phyloP scores from a whole-genome alignment of 129 eudicot species.

The Artemisia tridentata region DNA sequence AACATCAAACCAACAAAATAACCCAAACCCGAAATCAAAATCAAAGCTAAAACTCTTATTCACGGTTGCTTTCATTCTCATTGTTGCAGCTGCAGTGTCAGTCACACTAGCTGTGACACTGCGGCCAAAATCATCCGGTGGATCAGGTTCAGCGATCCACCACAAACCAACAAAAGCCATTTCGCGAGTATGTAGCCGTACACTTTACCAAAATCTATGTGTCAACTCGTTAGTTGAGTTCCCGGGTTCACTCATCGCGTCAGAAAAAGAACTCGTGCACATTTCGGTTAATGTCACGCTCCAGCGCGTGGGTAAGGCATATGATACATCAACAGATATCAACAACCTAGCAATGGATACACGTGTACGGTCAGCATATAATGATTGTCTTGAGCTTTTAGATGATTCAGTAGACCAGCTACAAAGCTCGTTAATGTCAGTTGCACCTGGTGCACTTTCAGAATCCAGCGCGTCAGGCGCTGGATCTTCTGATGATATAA shows the following conservation, averaged over 20 bases:
- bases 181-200: slow-evolving; percentile 59
- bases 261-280: slow-evolving; percentile 73
- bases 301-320: slow-evolving; percentile 53
- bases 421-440: slow-evolving; percentile 50
- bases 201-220: slow-evolving; percentile 64
- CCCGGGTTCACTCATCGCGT: slow-evolving; percentile 76
- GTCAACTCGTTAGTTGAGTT: slow-evolving; percentile 61
- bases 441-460: slow-evolving; percentile 13
- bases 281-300: slow-evolving; percentile 78
- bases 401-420: slow-evolving; percentile 80
- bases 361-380: slow-evolving; percentile 62
- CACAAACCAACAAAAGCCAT: slow-evolving; percentile 61
- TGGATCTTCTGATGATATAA: slow-evolving; percentile 52
- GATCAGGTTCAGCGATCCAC: slow-evolving; percentile 17
- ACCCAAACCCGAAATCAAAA: slow-evolving; percentile 18
- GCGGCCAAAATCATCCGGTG: slow-evolving; percentile 23
- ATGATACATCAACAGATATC: slow-evolving; percentile 46
- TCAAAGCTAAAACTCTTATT: slow-evolving; percentile 38
- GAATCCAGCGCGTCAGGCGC: not conserved
- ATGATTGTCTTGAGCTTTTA: slow-evolving; percentile 77
- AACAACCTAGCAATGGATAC: slow-evolving; percentile 53
- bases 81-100: slow-evolving; percentile 47
- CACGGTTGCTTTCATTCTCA: slow-evolving; percentile 33
- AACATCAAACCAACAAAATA: slow-evolving; percentile 3
- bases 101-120: slow-evolving; percentile 37